A percentile compares a stretch with the other conserved stretches of the same genome.
These are phyloP conservation scores for Mrakia blollopis DNA, from an alignment of 768 basidiomycete genomes.

Conservation along the genomic window DNA sequence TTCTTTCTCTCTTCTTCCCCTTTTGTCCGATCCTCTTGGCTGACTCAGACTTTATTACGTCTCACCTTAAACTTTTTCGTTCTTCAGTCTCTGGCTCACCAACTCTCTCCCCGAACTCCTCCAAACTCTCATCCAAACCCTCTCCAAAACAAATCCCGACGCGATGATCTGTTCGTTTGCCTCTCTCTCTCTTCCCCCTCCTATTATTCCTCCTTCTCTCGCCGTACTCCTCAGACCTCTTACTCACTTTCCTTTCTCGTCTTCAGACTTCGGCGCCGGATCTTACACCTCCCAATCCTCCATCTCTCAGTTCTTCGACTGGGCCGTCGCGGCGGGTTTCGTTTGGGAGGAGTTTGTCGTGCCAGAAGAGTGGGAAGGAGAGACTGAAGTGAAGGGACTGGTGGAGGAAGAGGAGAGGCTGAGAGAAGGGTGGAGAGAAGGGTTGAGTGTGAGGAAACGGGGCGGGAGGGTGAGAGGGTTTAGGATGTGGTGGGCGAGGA, in stretches of 20 bases:
- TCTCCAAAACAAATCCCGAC: not conserved
- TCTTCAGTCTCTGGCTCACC: conserved; percentile 6
- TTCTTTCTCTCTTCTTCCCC: not conserved
- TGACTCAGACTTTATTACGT: too few relatives aligned
- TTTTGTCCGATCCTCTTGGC: not conserved
- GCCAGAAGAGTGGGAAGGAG: not conserved
- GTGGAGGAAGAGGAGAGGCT: not conserved
- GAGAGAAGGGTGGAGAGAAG: conserved; percentile 6
- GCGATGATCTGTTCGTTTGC: not conserved
- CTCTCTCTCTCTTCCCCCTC: not conserved
- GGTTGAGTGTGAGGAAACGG: not conserved
- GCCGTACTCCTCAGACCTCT: not conserved
- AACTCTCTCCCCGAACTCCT: not conserved
- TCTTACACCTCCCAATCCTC: not conserved
- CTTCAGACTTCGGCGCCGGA: not conserved
- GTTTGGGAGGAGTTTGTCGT: not conserved
- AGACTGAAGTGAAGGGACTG: not conserved
- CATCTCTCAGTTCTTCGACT: not conserved
- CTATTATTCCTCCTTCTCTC: not conserved
- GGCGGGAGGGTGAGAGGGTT: conserved; percentile 9
- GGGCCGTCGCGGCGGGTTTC: not conserved
- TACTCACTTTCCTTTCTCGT: not conserved
- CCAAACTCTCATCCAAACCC: not conserved
- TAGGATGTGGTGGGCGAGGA: not conserved
- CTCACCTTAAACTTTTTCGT: not conserved